Percentiles rank a stretch among this genome's conserved stretches.
Conservation (phyloP, 257 asterid genomes). For the Capsicum baccatum region DNA sequence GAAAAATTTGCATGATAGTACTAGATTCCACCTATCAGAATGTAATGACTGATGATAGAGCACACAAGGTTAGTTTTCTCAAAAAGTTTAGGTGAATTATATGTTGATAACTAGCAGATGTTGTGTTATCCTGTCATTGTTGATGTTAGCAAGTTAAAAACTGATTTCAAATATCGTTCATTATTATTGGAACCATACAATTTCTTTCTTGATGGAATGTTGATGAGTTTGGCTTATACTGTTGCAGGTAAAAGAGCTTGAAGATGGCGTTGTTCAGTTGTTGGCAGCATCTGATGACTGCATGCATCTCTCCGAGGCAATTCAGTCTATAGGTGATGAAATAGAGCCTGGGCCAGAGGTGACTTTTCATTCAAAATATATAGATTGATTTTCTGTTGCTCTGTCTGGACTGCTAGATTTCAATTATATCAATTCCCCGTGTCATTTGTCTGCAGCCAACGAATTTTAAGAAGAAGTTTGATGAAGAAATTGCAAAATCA, state of each 20-base stretch:
- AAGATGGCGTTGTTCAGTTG: slow-evolving; percentile 60
- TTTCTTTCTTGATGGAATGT: slow-evolving; percentile 4
- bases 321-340: slow-evolving; percentile 61
- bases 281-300: slow-evolving; percentile 72
- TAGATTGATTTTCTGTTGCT: neutral
- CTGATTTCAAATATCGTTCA: neutral
- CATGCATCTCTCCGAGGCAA: slow-evolving; percentile 66
- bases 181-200: neutral
- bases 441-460: slow-evolving; percentile 59
- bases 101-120: neutral
- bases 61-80: neutral
- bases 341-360: slow-evolving; percentile 72
- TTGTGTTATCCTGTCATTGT: neutral
- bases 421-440: neutral
- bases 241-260: slow-evolving; percentile 84
- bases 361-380: slow-evolving; percentile 29
- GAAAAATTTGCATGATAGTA: neutral
- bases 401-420: neutral
- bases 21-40: neutral
- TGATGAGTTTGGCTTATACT: slow-evolving; percentile 26
- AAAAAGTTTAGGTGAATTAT: neutral
- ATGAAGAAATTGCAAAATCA: slow-evolving; percentile 57
- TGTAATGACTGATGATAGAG: neutral
- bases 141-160: slow-evolving; percentile 4
- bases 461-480: slow-evolving; percentile 72